phyloP scores from a whole-genome alignment of 1,139 yeast species.

The Pichia sp. region DNA sequence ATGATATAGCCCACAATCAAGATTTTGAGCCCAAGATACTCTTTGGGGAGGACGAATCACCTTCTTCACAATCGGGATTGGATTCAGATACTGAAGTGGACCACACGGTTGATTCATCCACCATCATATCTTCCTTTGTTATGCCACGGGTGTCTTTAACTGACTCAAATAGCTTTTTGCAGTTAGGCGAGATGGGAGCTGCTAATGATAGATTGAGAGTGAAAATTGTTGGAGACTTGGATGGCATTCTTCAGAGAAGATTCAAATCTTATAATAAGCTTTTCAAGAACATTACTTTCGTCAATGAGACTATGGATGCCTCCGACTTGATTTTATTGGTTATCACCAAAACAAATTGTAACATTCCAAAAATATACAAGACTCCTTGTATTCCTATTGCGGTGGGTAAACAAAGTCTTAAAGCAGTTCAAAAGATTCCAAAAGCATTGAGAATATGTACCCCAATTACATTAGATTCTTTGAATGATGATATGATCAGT shows the following conservation, averaged over 20 bases:
- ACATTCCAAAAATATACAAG: constrained; percentile 23
- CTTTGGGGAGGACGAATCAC: no score
- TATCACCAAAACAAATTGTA: constrained; percentile 22
- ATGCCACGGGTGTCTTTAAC: constrained; percentile 26
- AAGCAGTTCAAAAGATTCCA: constrained; percentile 7
- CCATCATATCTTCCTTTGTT: constrained; percentile 27
- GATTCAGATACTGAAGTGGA: constrained; percentile 16
- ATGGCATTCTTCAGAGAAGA: constrained; percentile 16
- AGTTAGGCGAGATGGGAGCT: background rate
- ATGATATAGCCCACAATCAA: no score
- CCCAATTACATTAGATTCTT: constrained; percentile 39
- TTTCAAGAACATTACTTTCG: constrained; percentile 21
- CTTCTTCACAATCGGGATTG: background rate
- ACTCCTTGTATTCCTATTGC: constrained; percentile 26
- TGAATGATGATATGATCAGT: constrained; percentile 58
- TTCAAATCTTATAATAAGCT: constrained; percentile 23
- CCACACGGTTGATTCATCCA: constrained; percentile 20
- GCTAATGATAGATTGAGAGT: constrained; percentile 12
- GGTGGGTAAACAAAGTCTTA: constrained; percentile 5
- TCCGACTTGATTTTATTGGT: constrained; percentile 22
- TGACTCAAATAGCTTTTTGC: constrained; percentile 1
- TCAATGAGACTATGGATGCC: constrained; percentile 11
- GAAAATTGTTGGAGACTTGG: constrained; percentile 23
- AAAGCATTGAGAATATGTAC: constrained; percentile 22
- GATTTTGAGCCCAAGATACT: no score